These are phyloP conservation scores for Argentina anserina DNA, from an alignment of 306 rosid species.

Conservation along the genomic window DNA sequence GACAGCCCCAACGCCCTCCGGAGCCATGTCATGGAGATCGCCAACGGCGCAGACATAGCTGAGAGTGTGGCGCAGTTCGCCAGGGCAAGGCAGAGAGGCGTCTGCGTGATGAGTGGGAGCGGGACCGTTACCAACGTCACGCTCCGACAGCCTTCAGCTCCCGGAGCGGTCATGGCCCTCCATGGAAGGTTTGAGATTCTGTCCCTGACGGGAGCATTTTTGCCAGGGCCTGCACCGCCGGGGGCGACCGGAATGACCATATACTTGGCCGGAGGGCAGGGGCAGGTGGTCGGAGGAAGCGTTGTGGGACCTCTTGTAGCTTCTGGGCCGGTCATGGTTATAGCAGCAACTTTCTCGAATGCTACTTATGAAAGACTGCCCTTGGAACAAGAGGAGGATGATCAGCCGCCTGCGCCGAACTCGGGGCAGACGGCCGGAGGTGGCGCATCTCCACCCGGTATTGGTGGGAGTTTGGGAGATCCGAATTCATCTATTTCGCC, in stretches of 20 bases:
- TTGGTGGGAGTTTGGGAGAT: slow-evolving; percentile 40
- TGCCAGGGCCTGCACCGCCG: slow-evolving; percentile 62
- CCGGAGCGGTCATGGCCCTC: slow-evolving; percentile 57
- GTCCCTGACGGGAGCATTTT: slow-evolving; percentile 57
- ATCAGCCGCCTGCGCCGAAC: not conserved
- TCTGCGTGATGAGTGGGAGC: slow-evolving; percentile 59
- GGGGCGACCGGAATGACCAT: slow-evolving; percentile 70
- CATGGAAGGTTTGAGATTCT: slow-evolving; percentile 81
- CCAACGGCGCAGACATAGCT: slow-evolving; percentile 59
- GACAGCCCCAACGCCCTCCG: slow-evolving; percentile 86
- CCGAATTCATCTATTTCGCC: slow-evolving; percentile 29
- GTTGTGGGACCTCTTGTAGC: slow-evolving; percentile 75
- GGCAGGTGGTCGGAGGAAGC: slow-evolving; percentile 73
- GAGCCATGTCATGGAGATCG: slow-evolving; percentile 86
- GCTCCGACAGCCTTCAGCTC: slow-evolving; percentile 57
- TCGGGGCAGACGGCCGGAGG: slow-evolving; percentile 21
- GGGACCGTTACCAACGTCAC: slow-evolving; percentile 71
- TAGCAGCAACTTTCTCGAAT: slow-evolving; percentile 74
- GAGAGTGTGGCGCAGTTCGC: slow-evolving; percentile 68
- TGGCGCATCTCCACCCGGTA: slow-evolving; percentile 32
- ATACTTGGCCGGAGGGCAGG: slow-evolving; percentile 75
- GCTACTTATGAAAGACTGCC: slow-evolving; percentile 80
- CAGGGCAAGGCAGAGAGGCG: slow-evolving; percentile 63
- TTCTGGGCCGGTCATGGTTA: slow-evolving; percentile 69
- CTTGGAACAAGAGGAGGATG: slow-evolving; percentile 61